Evolutionary conservation across 257 asterid species (phyloP).

Genomic region (Galeopsis tetrahit): DNA sequence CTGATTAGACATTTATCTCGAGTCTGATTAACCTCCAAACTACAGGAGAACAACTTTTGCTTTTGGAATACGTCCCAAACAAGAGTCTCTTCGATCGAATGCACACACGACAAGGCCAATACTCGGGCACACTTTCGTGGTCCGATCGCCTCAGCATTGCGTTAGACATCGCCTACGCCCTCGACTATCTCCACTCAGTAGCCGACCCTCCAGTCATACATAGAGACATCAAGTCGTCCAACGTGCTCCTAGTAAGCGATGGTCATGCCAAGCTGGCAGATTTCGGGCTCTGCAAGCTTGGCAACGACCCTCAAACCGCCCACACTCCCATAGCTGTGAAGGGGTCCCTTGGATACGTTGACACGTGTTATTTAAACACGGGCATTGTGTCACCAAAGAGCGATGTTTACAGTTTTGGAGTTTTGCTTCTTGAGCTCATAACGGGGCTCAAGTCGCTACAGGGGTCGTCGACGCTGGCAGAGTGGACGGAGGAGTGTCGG

Average conservation of each 20-base stretch:
- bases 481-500: slow-evolving; percentile 69
- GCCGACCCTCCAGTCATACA: slow-evolving; percentile 83
- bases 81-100: slow-evolving; percentile 76
- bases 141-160: slow-evolving; percentile 63
- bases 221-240: slow-evolving; percentile 75
- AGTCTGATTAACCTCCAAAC: no score
- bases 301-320: slow-evolving; percentile 50
- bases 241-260: slow-evolving; percentile 57
- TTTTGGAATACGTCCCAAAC: slow-evolving; percentile 74
- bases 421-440: slow-evolving; percentile 64
- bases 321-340: slow-evolving; percentile 62
- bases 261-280: slow-evolving; percentile 75
- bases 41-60: slow-evolving; percentile 78
- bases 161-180: slow-evolving; percentile 72
- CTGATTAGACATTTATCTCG: no score
- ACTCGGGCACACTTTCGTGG: slow-evolving; percentile 60
- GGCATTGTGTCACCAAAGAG: slow-evolving; percentile 71
- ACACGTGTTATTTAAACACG: slow-evolving; percentile 58
- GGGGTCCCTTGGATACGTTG: slow-evolving; percentile 81
- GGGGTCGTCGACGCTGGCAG: slow-evolving; percentile 71
- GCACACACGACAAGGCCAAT: slow-evolving; percentile 68
- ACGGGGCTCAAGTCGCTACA: slow-evolving; percentile 72
- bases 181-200: slow-evolving; percentile 72
- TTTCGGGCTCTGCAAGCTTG: slow-evolving; percentile 81
- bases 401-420: slow-evolving; percentile 84